Evolutionary conservation across 139 green algal genomes (phyloP).

Genomic region (Deuterostichococcus epilithicus): DNA sequence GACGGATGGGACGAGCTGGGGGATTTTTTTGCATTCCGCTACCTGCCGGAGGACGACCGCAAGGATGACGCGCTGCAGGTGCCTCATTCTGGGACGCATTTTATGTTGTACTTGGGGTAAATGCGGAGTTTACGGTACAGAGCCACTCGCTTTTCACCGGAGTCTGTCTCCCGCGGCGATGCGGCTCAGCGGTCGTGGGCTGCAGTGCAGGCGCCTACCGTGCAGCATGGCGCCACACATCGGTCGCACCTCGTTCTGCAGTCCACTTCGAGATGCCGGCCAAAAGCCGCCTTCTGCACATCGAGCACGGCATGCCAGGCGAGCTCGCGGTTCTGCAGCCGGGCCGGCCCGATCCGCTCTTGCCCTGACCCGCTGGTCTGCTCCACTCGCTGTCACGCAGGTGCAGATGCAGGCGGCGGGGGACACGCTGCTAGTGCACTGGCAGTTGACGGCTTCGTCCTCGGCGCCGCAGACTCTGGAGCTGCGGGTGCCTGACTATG

Average conservation of each 20-base stretch:
- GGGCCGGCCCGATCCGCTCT: no score
- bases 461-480: slow-evolving; percentile 17
- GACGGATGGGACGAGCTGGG: slow-evolving; percentile 27
- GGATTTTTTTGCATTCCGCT: slow-evolving; percentile 30
- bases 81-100: background rate
- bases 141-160: background rate
- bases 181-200: no score
- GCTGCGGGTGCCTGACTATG: slow-evolving; percentile 23
- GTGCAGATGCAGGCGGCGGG: slow-evolving; percentile 26
- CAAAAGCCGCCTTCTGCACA: no score
- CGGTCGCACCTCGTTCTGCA: background rate
- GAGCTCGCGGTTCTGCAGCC: no score
- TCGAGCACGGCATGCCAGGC: no score
- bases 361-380: no score
- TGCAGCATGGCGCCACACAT: no score
- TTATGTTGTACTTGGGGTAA: background rate
- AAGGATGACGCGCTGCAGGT: background rate
- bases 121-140: background rate
- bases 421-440: slow-evolving; percentile 34
- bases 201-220: no score
- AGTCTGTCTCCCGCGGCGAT: no score
- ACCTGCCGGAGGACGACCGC: slow-evolving; percentile 18
- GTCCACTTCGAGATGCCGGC: no score
- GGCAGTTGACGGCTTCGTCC: background rate
- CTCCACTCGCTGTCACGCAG: slow-evolving; percentile 11